Evolutionary conservation across 148 eudicot genomes (phyloP).

Genomic region (Amaranthus hypochondriacus): DNA sequence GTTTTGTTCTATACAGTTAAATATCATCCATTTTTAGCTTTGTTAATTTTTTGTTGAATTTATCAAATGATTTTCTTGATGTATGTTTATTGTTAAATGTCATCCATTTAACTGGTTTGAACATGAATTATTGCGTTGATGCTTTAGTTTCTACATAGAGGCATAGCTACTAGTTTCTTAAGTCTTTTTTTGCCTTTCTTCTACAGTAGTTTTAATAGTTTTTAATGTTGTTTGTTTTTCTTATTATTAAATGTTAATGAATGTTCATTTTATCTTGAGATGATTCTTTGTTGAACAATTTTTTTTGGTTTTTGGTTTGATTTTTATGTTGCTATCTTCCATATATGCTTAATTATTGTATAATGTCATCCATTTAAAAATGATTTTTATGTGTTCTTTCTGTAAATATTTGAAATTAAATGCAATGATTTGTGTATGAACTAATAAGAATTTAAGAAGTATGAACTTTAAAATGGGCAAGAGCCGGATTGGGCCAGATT

Average conservation of each 20-base stretch:
- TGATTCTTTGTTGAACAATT: neutral
- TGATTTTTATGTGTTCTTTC: neutral
- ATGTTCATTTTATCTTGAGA: neutral
- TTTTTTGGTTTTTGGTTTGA: neutral
- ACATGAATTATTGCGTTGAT: slow-evolving; percentile 4
- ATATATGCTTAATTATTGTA: neutral
- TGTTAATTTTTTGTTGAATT: neutral
- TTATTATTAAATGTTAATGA: neutral
- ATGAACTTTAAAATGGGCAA: no score
- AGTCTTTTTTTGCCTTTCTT: no score
- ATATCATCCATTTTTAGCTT: neutral
- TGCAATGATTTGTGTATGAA: no score
- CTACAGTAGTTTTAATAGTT: no score
- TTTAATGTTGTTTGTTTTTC: no score
- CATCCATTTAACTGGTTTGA: neutral
- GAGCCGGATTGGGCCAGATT: no score
- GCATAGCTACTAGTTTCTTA: no score
- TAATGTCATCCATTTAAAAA: neutral
- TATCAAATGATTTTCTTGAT: neutral
- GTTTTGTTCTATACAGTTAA: slow-evolving; percentile 9
- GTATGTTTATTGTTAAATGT: neutral
- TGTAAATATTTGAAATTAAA: no score
- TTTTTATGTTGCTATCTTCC: neutral
- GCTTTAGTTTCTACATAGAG: neutral
- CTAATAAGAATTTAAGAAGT: no score